These are phyloP conservation scores for Chlamydomonas incerta DNA, from an alignment of 139 green algal species.

Conservation along the genomic window DNA sequence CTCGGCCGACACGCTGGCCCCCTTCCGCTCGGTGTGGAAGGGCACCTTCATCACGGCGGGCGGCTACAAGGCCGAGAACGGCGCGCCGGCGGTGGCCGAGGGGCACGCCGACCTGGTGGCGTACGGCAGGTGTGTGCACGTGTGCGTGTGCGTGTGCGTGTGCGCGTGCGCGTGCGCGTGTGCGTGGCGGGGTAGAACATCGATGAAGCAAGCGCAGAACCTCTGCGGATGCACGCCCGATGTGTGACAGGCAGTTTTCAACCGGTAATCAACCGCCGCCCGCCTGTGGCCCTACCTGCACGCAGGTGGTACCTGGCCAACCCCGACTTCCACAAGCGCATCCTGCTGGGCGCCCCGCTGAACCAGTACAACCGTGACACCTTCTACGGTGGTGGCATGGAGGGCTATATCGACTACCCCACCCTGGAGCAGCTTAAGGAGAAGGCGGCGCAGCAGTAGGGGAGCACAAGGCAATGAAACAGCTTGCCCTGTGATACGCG, in stretches of 20 bases:
- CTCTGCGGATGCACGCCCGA: too few relatives aligned
- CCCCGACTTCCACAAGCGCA: conserved; percentile 82
- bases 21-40: conserved; percentile 69
- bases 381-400: conserved; percentile 51
- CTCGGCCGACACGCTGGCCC: conserved; percentile 49
- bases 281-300: neutral
- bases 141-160: too few relatives aligned
- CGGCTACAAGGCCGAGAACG: conserved; percentile 68
- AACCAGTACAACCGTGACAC: conserved; percentile 85
- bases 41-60: conserved; percentile 80
- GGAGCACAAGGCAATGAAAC: too few relatives aligned
- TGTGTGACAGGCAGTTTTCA: too few relatives aligned
- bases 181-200: too few relatives aligned
- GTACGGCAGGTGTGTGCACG: conserved; percentile 57
- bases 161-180: too few relatives aligned
- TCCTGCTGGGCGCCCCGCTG: conserved; percentile 68
- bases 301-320: conserved; percentile 76
- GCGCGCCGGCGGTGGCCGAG: conserved; percentile 49
- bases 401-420: conserved; percentile 88
- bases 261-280: too few relatives aligned
- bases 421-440: conserved; percentile 71
- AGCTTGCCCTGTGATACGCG: too few relatives aligned
- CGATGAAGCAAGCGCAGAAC: too few relatives aligned
- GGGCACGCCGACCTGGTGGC: conserved; percentile 68
- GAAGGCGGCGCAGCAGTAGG: neutral